Percentiles rank a stretch among this genome's conserved stretches.
Evolutionary conservation across 2,329 filamentous ascomycete species (phyloP).

Genomic region (Achaetomium macrosporum): DNA sequence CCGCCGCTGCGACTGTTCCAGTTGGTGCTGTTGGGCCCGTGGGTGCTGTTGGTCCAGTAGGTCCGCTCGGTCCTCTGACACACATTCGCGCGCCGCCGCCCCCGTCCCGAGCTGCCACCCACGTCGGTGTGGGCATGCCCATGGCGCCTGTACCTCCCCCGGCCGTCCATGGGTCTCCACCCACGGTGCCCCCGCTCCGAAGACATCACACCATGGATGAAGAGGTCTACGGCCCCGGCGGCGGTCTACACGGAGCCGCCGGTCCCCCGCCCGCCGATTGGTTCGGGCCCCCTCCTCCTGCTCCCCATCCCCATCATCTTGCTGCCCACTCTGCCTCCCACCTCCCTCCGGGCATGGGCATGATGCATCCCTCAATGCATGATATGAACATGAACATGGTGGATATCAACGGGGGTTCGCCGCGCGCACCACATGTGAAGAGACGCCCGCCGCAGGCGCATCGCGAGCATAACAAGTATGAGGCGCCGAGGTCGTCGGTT

Average conservation of each 20-base stretch:
- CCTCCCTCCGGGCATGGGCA: constrained; percentile 1
- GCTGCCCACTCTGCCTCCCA: constrained; percentile 7
- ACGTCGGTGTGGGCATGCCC: constrained; percentile 26
- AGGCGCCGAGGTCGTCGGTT: constrained; percentile 35
- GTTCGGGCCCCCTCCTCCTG: constrained; percentile 11
- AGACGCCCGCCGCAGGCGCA: constrained; percentile 20
- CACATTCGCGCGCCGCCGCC: constrained; percentile 15
- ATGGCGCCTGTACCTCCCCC: constrained; percentile 32
- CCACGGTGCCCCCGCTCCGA: constrained; percentile 27
- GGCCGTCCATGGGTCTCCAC: constrained; percentile 22
- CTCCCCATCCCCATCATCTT: constrained; percentile 3
- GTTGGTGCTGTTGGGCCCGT: constrained; percentile 11
- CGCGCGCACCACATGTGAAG: constrained; percentile 18
- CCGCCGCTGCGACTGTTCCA: constrained; percentile 15
- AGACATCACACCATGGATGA: constrained; percentile 40
- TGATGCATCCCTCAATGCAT: neutral
- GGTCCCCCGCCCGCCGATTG: constrained; percentile 14
- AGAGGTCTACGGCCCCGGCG: constrained; percentile 30
- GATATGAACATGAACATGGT: neutral
- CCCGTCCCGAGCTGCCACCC: constrained; percentile 19
- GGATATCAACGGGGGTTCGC: constrained; percentile 7
- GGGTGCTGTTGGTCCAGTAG: constrained; percentile 14
- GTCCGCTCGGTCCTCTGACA: constrained; percentile 13
- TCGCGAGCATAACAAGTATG: constrained; percentile 21
- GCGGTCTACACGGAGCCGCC: constrained; percentile 23